phyloP scores from a whole-genome alignment of 352 stramenopile species.

The Globisporangium cystogenes region DNA sequence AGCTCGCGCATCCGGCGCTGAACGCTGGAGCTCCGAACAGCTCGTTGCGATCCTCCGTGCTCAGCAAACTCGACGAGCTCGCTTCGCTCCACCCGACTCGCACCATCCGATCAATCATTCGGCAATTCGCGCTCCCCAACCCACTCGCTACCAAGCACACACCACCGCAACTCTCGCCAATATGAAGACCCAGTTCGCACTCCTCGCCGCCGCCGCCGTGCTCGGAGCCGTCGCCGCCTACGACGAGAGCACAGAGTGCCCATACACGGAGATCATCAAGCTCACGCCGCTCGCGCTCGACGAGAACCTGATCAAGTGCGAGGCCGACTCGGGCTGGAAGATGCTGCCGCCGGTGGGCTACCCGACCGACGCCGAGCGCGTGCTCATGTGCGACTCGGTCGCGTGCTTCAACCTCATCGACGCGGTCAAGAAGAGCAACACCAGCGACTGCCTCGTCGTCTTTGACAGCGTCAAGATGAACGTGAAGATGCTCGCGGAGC shows the following conservation, averaged over 20 bases:
- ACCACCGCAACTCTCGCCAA: background rate
- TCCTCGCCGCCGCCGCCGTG: constrained; percentile 3
- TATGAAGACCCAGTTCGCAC: constrained; percentile 11
- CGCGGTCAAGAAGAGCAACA: constrained; percentile 13
- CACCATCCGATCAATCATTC: background rate
- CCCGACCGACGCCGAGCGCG: constrained; percentile 16
- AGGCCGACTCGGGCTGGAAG: constrained; percentile 19
- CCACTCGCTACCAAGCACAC: background rate
- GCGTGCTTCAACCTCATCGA: constrained; percentile 22
- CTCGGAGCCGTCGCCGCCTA: constrained; percentile 6
- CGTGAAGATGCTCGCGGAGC: constrained; percentile 25
- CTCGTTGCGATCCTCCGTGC: background rate
- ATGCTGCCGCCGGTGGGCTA: constrained; percentile 24
- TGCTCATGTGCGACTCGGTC: constrained; percentile 21
- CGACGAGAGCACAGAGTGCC: constrained; percentile 8
- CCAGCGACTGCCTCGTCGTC: constrained; percentile 24
- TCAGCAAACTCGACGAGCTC: background rate
- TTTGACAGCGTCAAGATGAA: constrained; percentile 21
- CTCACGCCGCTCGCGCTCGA: constrained; percentile 6
- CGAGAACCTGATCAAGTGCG: constrained; percentile 14
- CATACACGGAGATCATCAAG: constrained; percentile 12
- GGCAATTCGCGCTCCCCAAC: background rate
- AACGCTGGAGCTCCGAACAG: background rate
- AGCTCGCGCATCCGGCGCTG: background rate
- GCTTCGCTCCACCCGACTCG: background rate